Evolutionary conservation across 805 yeast species (phyloP).

Genomic region (Lipomyces sp.): DNA sequence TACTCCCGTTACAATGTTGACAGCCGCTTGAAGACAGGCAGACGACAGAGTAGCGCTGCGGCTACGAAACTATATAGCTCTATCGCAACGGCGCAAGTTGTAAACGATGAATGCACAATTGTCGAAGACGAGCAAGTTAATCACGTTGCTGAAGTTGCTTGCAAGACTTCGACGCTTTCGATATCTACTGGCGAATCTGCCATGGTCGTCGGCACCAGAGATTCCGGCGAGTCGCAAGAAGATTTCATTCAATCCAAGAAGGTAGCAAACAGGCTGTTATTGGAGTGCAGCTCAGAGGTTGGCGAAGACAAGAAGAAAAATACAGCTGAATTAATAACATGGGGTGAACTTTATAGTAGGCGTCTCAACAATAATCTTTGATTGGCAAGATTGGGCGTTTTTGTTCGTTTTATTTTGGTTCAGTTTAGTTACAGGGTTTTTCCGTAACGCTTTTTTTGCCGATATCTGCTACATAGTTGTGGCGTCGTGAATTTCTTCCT

Average conservation of each 20-base stretch:
- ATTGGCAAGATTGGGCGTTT: background rate
- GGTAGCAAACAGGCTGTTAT: background rate
- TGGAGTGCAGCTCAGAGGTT: background rate
- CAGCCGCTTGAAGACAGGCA: background rate
- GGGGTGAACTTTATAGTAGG: conserved; percentile 30
- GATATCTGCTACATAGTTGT: background rate
- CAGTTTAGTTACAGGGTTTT: background rate
- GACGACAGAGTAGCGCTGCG: background rate
- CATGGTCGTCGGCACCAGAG: background rate
- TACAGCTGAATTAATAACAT: conserved; percentile 8
- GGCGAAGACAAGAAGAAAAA: background rate
- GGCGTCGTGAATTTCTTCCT: background rate
- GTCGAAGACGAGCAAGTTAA: background rate
- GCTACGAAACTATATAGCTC: background rate
- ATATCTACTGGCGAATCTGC: background rate
- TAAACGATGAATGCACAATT: background rate
- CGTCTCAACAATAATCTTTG: conserved; percentile 10
- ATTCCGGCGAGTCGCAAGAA: background rate
- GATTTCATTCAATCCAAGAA: conserved; percentile 1
- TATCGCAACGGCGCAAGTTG: background rate
- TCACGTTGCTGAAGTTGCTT: background rate
- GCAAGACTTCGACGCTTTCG: background rate
- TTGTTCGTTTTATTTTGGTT: background rate
- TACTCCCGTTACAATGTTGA: background rate
- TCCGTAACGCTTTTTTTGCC: background rate